Evolutionary conservation across 345 rosid genomes (phyloP).

Genomic region (Mallotus nudiflorus): DNA sequence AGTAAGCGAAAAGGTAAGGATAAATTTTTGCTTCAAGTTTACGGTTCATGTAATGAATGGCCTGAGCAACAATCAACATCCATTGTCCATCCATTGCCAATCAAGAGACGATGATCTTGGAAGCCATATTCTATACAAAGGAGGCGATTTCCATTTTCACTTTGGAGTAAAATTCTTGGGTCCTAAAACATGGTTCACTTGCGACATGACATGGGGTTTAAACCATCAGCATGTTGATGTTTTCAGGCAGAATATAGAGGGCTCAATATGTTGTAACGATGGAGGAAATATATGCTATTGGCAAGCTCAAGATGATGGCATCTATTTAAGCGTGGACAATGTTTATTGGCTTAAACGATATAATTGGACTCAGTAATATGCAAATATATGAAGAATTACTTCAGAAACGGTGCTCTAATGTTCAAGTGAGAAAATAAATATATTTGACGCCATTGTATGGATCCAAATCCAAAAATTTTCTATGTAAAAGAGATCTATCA

Average conservation of each 20-base stretch:
- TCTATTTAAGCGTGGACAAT: background rate
- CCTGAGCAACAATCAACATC: background rate
- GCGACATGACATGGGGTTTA: background rate
- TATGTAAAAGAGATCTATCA: too few relatives aligned
- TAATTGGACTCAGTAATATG: background rate
- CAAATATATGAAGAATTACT: too few relatives aligned
- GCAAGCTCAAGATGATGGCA: background rate
- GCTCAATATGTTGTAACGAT: background rate
- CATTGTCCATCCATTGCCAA: slow-evolving; percentile 7
- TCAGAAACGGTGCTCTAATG: too few relatives aligned
- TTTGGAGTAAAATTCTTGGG: background rate
- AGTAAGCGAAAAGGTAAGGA: background rate
- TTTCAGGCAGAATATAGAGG: background rate
- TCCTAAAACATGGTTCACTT: background rate
- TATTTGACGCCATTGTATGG: too few relatives aligned
- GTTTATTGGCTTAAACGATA: background rate
- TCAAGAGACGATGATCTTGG: slow-evolving; percentile 19
- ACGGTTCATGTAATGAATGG: slow-evolving; percentile 6
- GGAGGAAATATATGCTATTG: slow-evolving; percentile 8
- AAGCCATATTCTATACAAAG: background rate
- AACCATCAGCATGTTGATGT: slow-evolving; percentile 1
- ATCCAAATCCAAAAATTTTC: too few relatives aligned
- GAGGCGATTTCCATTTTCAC: background rate
- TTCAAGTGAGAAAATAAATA: too few relatives aligned
- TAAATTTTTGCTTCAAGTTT: background rate